A percentile compares a stretch with the other conserved stretches of the same genome.
These are phyloP conservation scores for Trichophyton schoenleinii DNA, from an alignment of 2,329 filamentous ascomycete species.

Conservation along the genomic window DNA sequence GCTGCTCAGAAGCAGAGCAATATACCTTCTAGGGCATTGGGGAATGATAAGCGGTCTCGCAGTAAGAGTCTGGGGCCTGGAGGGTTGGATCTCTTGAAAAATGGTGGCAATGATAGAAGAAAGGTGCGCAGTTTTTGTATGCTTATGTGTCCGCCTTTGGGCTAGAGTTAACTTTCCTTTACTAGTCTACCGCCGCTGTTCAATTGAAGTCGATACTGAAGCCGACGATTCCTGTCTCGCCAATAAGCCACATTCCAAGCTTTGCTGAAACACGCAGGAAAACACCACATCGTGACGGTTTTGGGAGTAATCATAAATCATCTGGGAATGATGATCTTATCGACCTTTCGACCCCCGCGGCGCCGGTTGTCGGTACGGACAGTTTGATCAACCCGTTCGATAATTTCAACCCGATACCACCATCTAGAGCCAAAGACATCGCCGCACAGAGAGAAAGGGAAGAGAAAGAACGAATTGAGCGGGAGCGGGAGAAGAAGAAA, in stretches of 20 bases:
- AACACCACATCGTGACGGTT: conserved; percentile 25
- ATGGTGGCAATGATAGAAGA: conserved; percentile 61
- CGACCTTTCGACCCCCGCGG: conserved; percentile 32
- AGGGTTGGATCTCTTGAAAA: conserved; percentile 68
- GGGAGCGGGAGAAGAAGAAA: conserved; percentile 46
- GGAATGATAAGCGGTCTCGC: conserved; percentile 53
- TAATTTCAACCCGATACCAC: conserved; percentile 29
- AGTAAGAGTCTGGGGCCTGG: conserved; percentile 96
- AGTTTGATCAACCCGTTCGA: conserved; percentile 39
- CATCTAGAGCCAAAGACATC: conserved; percentile 41
- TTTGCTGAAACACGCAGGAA: conserved; percentile 40
- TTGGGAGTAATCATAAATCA: conserved; percentile 10
- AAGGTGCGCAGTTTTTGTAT: conserved; percentile 46
- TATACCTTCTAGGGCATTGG: conserved; percentile 20
- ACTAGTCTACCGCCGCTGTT: conserved; percentile 30
- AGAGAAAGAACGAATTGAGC: conserved; percentile 42
- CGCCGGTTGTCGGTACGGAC: conserved; percentile 25
- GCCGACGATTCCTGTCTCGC: conserved; percentile 54
- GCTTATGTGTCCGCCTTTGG: not conserved
- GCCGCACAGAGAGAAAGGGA: conserved; percentile 57
- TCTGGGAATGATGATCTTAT: conserved; percentile 22
- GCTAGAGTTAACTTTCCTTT: not conserved
- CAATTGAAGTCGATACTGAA: conserved; percentile 64
- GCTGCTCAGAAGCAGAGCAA: conserved; percentile 24
- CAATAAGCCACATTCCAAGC: conserved; percentile 53